phyloP scores from a whole-genome alignment of 495 filamentous ascomycete species.

The Xylaria curta region DNA sequence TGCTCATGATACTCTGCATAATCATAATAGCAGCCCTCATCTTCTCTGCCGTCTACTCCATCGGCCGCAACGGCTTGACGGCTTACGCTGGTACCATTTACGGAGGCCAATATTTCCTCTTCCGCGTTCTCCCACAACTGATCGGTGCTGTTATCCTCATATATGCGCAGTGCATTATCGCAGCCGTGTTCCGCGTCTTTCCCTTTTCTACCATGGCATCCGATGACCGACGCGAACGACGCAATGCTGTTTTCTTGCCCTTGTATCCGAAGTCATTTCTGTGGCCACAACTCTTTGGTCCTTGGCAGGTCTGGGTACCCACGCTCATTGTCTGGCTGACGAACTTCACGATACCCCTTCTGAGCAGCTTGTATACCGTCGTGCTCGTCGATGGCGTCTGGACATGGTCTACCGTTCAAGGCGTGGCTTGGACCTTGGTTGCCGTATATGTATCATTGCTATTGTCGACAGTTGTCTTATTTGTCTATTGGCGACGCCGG shows the following conservation, averaged over 20 bases:
- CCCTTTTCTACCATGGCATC: conserved; percentile 80
- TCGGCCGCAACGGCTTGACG: conserved; percentile 66
- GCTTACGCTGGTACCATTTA: conserved; percentile 66
- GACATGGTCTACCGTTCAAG: conserved; percentile 79
- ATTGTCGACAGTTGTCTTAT: conserved; percentile 59
- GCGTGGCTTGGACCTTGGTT: conserved; percentile 78
- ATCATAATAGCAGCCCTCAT: conserved; percentile 75
- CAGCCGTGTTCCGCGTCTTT: conserved; percentile 75
- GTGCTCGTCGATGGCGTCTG: conserved; percentile 57
- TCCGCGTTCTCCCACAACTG: conserved; percentile 81
- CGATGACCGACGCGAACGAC: conserved; percentile 52
- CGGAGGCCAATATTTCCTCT: conserved; percentile 80
- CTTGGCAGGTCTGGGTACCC: conserved; percentile 54
- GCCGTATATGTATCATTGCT: conserved; percentile 72
- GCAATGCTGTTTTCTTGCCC: conserved; percentile 58
- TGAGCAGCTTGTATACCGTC: conserved; percentile 56
- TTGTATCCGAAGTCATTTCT: conserved; percentile 59
- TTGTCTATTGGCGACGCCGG: conserved; percentile 57
- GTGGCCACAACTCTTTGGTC: conserved; percentile 51
- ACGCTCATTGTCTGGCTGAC: conserved; percentile 52
- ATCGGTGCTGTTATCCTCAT: conserved; percentile 74
- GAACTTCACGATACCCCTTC: conserved; percentile 54
- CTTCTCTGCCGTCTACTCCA: conserved; percentile 77
- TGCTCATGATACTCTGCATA: conserved; percentile 65
- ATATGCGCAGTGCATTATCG: conserved; percentile 75